Evolutionary conservation across 1,284 basidiomycete genomes (phyloP), one percentile per base, ranked within the genome.

Genomic region (Tilletia horrida): DNA sequence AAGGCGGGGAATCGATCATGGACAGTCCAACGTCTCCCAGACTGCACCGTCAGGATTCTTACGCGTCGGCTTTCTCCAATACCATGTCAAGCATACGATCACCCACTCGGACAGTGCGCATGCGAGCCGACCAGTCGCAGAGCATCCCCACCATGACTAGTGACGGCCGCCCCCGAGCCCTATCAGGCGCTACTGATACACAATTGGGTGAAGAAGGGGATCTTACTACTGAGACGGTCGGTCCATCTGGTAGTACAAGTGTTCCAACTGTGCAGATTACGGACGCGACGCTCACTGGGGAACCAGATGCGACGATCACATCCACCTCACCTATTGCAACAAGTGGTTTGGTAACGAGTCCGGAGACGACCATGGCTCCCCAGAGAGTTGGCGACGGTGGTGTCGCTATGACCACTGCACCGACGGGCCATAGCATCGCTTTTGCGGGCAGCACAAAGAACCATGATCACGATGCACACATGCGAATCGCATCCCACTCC

Each of bases 331-430:
- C 16, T 48, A 16, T 23, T 18, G 45, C 4, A 6, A 48, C 21
- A 23, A 48, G 18, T n/a, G 45, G 45, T 23, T 18, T 23, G 4
- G 16, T 23, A 18, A 6, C 45, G 7, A 23, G 45, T 18, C 45
- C 16, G 21, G 18, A 16, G 21, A 18, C 45, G 16, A 16, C 16
- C 16, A 48, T 6, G 18, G 45, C 18, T 48, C 14, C 13, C 7
- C n/a, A 29, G 48, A n/a, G 64, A 61, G 71, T 27, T 11, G 11
- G 35, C 35, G 35, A 40, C 4, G 35, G 35, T 6, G 35, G 6
- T 4, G 35, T 40, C 70, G 62, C 71, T 67, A 47, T 65, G 69
- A 27, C 35, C 65, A n/a, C 68, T 59, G 63, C 55, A 57, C 44
- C 63, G 31, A 45, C 63, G 43, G 47, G 62, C 14, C 61, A 25